Base-by-base conservation (phyloP, 1,139 yeast genomes). In the Candida pseudoviswanathii region DNA sequence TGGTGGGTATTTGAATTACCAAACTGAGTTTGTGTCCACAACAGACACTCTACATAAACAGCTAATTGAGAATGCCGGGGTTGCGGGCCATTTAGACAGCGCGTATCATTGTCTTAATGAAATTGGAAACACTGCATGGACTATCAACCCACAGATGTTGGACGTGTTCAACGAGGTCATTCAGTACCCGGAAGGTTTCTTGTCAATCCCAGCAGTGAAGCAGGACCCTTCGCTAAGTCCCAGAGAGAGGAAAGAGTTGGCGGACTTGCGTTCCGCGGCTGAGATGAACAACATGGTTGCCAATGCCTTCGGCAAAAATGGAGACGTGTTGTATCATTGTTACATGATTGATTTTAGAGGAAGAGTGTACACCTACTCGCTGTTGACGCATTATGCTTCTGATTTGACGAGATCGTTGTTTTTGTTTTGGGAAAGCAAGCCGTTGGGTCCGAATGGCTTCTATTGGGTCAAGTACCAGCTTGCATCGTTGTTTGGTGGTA, bases 301-400 rank as follows among this genome's bases (percentile, higher is more conserved):
- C 3, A 62, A 64, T 22, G 62, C 73, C 0, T 66, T 64, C 43
- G 63, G 60, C 10, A 53, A 54, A 21, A 68, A 68, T 53, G 78
- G 78, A 5, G 77, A 73, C 40, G 58, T 67, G 30, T 52, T 76
- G n/a, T 76, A 64, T 54, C 62, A 71, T 37, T 78, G 79, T 2
- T 77, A 75, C 52, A 56, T 61, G 10, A 56, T 72, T 34, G 81
- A 76, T 53, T 75, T 75, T 48, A 59, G 81, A 47, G 79, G 80
- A 4, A 56, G 81, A 31, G 70, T 70, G 2, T 76, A 76, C 53
- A 75, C 80, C 0, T 60, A 66, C 61, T 72, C 78, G 1, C 46
- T 63, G 10, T 55, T 76, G 40, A 64, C 70, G 1, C 76, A 74
- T 50, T 71, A 75, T 47, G 69, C 65, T 46, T 73, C 69, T 30